Base-by-base conservation (phyloP, 2,329 filamentous ascomycete species). In the Penicillium nordicum region DNA sequence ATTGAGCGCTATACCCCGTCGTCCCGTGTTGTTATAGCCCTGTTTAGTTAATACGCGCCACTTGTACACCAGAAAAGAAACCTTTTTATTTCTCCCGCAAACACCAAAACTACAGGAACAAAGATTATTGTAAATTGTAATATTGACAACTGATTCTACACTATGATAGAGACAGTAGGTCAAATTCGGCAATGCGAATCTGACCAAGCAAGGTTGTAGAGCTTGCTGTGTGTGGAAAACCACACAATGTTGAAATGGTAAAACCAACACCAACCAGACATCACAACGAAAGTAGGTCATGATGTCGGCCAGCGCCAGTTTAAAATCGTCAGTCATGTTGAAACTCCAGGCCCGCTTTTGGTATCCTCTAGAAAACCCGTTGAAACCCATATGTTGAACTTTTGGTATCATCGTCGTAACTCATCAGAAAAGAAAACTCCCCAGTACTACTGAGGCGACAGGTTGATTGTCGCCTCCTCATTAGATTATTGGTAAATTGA, bases 271-370 rank as follows among this genome's bases (percentile, higher is more conserved):
- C 60, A 58, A 25, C 58, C 58, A 50, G 58, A 58, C 59, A 59
- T 27, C 57, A 60, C 44, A 48, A 42, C 63, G 63, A n/a, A 27
- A 55, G 38, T 55, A 55, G 52, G 52, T 7, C 30, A 50, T 58
- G 55, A 45, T 27, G n/a, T 12, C n/a, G 21, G 48, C 18, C 57
- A 53, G 60, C 72, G 76, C 77, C 76, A 79, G 79, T 76, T 79
- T 79, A 76, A 79, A 76, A 77, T 79, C 76, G 78, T 78, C 61
- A 72, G 57, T 63, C 55, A 72, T 75, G 72, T 75, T 73, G 68
- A 72, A 67, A 72, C 68, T 72, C 69, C 69, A 63, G 64, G 66
- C 67, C 70, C 67, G 66, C 66, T 70, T 69, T 70, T 68, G 61
- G 65, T 67, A 62, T 64, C 65, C 65, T 74, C 66, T 72, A 71